Base-by-base conservation (phyloP, 2,329 filamentous ascomycete species). In the Aspergillaceae sp. region DNA sequence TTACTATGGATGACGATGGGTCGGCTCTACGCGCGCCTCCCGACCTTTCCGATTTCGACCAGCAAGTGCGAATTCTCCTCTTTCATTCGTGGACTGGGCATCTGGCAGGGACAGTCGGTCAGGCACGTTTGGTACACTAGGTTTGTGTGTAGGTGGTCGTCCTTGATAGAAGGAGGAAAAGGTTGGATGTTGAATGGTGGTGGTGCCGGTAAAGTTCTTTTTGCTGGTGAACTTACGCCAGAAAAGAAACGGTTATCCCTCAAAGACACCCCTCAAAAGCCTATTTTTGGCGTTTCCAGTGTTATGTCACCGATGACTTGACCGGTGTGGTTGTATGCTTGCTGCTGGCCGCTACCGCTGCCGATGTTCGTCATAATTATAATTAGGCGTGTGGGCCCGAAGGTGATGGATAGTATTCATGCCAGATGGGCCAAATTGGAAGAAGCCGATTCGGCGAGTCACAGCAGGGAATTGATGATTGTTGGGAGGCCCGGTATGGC, bases 21-120 rank as follows among this genome's bases (percentile, higher is more conserved):
- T 50, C 51, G 50, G 50, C 53, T 54, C 51, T 51, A 59, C 56
- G 51, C 43, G 52, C 53, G 47, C 47, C 47, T 54, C 56, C 54
- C 50, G 52, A 55, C 48, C 51, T 51, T 50, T 43, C 50, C 48
- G 49, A 48, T 50, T 45, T 49, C 51, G 7, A 11, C 7, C 33
- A 29, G 33, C 27, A 26, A 38, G 11, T 11, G 41, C 29, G 28
- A 43, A 44, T 40, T 40, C 35, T 27, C 44, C 41, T 42, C 41
- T 45, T 10, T 38, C 11, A 38, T 38, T 28, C 19, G 26, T 38
- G 26, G 36, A 26, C 30, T 5, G 30, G 30, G 30, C 30, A 32
- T 6, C 30, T 32, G 30, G 30, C 8, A 5, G 1, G 36, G 36
- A 38, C 36, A 38, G 36, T 38, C 36, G 36, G 36, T 38, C 36